phyloP scores from a whole-genome alignment of 441 rosid species.

The Erodium trifolium region DNA sequence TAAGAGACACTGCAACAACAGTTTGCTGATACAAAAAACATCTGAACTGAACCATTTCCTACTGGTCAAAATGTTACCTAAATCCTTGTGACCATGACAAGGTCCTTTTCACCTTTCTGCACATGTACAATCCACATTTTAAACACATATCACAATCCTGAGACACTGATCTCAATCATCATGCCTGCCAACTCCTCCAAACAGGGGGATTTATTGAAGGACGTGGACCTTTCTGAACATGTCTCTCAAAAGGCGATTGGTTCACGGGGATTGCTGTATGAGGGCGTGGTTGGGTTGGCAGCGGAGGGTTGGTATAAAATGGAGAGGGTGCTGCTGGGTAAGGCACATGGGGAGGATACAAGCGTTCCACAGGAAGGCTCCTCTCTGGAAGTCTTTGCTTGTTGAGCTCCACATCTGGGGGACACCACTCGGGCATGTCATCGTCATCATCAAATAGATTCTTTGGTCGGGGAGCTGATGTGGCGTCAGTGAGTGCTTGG shows the following conservation, averaged over 20 bases:
- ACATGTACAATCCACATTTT: neutral
- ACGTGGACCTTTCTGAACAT: slow-evolving; percentile 8
- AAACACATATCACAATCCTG: neutral
- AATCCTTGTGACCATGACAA: too few species aligned
- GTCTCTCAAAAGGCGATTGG: slow-evolving; percentile 1
- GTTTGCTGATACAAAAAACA: neutral
- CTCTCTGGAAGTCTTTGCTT: neutral
- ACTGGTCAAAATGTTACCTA: neutral
- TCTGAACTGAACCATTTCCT: neutral
- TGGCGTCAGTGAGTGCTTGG: slow-evolving; percentile 3
- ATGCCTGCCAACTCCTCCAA: slow-evolving; percentile 20
- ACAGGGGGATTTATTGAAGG: slow-evolving; percentile 13
- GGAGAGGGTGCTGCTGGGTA: neutral
- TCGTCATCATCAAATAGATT: slow-evolving; percentile 25
- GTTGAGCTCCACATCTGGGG: neutral
- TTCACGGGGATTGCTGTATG: slow-evolving; percentile 5
- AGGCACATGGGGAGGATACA: neutral
- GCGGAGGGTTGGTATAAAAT: slow-evolving; percentile 2
- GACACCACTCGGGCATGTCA: slow-evolving; percentile 31
- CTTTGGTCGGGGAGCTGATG: slow-evolving; percentile 11
- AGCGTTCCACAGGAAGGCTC: neutral
- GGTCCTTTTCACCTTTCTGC: neutral
- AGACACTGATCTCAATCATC: slow-evolving; percentile 5
- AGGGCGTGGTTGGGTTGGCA: slow-evolving; percentile 6
- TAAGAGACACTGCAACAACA: neutral